Conservation (phyloP, 2,329 filamentous ascomycete species). For the Grosmannia penicillata region DNA sequence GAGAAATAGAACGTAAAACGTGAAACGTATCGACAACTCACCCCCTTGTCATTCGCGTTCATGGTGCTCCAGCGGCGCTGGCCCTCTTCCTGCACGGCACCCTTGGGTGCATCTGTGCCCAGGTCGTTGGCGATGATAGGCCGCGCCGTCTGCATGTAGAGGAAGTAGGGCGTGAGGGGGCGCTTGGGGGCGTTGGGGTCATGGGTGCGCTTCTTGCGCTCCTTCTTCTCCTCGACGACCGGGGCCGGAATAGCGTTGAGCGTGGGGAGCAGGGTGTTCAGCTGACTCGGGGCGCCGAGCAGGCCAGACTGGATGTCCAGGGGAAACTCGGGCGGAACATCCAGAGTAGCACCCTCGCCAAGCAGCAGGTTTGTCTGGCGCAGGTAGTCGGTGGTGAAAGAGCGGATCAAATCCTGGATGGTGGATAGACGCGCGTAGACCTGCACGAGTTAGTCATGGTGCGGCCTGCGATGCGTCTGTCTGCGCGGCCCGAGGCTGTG, state of each 20-base stretch:
- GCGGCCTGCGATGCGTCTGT: not conserved
- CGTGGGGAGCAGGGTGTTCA: constrained; percentile 16
- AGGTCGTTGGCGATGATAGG: constrained; percentile 69
- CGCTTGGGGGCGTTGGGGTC: constrained; percentile 94
- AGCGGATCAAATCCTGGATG: constrained; percentile 65
- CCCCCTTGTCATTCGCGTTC: constrained; percentile 54
- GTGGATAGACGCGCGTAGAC: constrained; percentile 64
- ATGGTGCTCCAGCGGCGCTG: constrained; percentile 76
- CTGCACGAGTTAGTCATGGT: constrained; percentile 31
- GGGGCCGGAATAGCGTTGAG: constrained; percentile 21
- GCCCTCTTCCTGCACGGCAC: constrained; percentile 76
- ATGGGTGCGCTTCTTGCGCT: constrained; percentile 73
- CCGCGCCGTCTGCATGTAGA: constrained; percentile 83
- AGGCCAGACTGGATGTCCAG: too few species aligned
- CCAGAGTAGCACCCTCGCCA: constrained; percentile 41
- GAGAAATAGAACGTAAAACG: not conserved
- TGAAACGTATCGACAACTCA: constrained; percentile 16
- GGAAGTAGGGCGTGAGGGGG: constrained; percentile 84
- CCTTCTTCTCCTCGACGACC: constrained; percentile 58
- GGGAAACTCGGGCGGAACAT: constrained; percentile 30
- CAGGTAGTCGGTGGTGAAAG: constrained; percentile 70
- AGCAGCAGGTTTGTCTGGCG: constrained; percentile 78
- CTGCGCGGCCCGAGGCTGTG: too few species aligned
- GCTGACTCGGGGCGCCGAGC: too few species aligned
- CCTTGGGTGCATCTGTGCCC: constrained; percentile 60